These are phyloP conservation scores for Gamarada debralockiae DNA, from an alignment of 495 filamentous ascomycete genomes.

Conservation along the genomic window DNA sequence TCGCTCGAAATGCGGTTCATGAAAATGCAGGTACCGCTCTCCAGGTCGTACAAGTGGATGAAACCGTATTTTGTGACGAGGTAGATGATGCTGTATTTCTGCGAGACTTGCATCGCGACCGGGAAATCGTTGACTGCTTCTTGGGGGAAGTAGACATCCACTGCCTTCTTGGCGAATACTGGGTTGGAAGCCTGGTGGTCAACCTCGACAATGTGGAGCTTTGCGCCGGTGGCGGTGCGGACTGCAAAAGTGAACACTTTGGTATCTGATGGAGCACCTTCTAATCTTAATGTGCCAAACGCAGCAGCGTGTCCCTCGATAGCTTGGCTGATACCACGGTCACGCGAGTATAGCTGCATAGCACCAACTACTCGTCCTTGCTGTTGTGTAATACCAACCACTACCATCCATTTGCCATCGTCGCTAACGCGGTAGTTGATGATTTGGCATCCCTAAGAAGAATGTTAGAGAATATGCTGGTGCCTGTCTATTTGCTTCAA, in stretches of 20 bases:
- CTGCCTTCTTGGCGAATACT: slow-evolving; percentile 86
- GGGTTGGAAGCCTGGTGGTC: slow-evolving; percentile 88
- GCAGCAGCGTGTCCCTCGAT: slow-evolving; percentile 97
- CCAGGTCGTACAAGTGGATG: slow-evolving; percentile 97
- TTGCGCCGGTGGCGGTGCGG: slow-evolving; percentile 79
- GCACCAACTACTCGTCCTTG: slow-evolving; percentile 90
- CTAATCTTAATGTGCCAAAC: slow-evolving; percentile 84
- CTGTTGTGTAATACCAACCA: slow-evolving; percentile 91
- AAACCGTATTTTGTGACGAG: slow-evolving; percentile 99
- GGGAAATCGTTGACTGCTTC: slow-evolving; percentile 97
- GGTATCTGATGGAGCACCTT: slow-evolving; percentile 84
- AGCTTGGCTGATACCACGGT: slow-evolving; percentile 92
- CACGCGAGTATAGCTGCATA: slow-evolving; percentile 95
- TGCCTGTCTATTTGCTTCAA: slow-evolving; percentile 9
- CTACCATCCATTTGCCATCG: slow-evolving; percentile 97
- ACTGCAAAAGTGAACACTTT: slow-evolving; percentile 97
- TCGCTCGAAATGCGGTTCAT: slow-evolving; percentile 99
- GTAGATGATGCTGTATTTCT: slow-evolving; percentile 93
- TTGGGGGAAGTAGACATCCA: slow-evolving; percentile 95
- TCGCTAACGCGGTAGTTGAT: slow-evolving; percentile 98
- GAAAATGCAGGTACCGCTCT: slow-evolving; percentile 96
- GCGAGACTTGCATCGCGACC: slow-evolving; percentile 95
- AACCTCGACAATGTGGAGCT: slow-evolving; percentile 97
- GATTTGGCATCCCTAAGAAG: slow-evolving; percentile 83
- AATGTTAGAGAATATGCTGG: too few species aligned